phyloP scores from a whole-genome alignment of 306 rosid species.

The Mucuna pruriens region DNA sequence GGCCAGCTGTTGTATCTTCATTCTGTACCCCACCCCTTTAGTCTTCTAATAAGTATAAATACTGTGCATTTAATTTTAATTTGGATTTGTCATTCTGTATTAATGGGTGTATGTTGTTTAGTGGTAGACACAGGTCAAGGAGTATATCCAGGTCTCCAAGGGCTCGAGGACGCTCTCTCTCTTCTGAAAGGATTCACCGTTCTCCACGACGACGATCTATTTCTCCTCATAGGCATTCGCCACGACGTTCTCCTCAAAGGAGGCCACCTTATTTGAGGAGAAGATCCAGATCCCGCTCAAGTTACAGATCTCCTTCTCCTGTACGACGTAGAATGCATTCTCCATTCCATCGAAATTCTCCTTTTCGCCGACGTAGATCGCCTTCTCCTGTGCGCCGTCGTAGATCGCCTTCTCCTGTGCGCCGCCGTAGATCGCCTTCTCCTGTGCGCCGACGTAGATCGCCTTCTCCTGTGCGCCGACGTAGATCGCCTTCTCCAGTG shows the following conservation, averaged over 20 bases:
- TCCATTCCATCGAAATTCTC: constrained; percentile 51
- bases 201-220: constrained; percentile 58
- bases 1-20: constrained; percentile 2
- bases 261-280: constrained; percentile 52
- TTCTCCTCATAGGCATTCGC: constrained; percentile 61
- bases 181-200: constrained; percentile 54
- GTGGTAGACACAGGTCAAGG: constrained; percentile 59
- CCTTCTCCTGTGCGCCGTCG: constrained; percentile 45
- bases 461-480: constrained; percentile 45
- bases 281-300: constrained; percentile 63
- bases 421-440: constrained; percentile 41
- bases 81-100: constrained; percentile 2
- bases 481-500: constrained; percentile 48
- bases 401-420: constrained; percentile 49
- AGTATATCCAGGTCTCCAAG: constrained; percentile 70
- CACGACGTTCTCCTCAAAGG: constrained; percentile 47
- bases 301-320: constrained; percentile 54
- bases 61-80: constrained; percentile 15
- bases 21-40: not conserved
- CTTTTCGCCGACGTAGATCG: constrained; percentile 54
- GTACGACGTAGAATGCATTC: constrained; percentile 60
- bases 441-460: constrained; percentile 44
- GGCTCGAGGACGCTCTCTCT: constrained; percentile 54
- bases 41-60: not conserved
- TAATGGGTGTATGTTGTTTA: constrained; percentile 31